Percentiles rank a stretch among this genome's conserved stretches.
Conservation (phyloP, 2,329 filamentous ascomycete genomes). For the Beauveria brongniartii region DNA sequence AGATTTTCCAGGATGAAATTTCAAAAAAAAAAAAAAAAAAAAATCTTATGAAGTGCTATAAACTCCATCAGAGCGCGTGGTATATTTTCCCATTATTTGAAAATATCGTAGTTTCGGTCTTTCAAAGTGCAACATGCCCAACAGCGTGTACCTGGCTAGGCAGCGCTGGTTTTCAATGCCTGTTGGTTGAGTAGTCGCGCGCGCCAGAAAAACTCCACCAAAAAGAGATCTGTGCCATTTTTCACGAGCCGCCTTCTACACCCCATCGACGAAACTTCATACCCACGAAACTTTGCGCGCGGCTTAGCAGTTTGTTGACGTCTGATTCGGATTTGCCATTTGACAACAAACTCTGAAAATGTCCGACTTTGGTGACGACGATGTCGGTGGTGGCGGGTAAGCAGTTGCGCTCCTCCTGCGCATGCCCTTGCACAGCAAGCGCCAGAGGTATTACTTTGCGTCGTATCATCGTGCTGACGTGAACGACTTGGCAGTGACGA, state of each 20-base stretch:
- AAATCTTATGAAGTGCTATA: no score
- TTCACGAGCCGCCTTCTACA: conserved; percentile 17
- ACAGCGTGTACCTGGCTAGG: no score
- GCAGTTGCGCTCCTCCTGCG: conserved; percentile 18
- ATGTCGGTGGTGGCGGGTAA: conserved; percentile 50
- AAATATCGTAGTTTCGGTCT: no score
- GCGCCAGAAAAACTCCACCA: conserved; percentile 22
- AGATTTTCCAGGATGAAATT: no score
- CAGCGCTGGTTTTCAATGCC: not conserved
- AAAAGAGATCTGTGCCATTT: conserved; percentile 20
- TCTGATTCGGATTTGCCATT: not conserved
- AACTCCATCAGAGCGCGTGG: no score
- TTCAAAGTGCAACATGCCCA: no score
- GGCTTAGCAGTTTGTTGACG: conserved; percentile 9
- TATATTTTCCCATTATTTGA: no score
- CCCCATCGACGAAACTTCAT: not conserved
- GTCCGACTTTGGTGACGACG: conserved; percentile 68
- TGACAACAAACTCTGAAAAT: conserved; percentile 32
- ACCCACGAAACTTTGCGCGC: not conserved
- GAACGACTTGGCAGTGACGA: conserved; percentile 45
- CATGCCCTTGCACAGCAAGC: conserved; percentile 5
- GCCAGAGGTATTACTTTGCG: not conserved
- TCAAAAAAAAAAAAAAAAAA: no score
- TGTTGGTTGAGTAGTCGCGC: conserved; percentile 18
- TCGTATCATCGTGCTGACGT: not conserved